phyloP scores from a whole-genome alignment of 495 filamentous ascomycete genomes.

The Echria macrotheca region DNA sequence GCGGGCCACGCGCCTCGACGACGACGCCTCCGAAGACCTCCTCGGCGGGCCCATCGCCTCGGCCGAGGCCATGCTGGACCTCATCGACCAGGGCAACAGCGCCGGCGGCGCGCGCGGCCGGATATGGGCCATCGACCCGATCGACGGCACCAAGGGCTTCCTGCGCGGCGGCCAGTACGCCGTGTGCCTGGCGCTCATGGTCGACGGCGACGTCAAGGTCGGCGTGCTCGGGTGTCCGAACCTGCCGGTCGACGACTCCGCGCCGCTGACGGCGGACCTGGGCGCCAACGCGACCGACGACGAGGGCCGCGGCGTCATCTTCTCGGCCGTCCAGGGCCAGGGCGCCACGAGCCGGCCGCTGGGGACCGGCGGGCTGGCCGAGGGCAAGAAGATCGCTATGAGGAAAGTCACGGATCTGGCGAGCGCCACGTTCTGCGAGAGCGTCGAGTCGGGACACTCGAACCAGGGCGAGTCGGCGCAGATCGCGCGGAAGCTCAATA shows the following conservation, averaged over 20 bases:
- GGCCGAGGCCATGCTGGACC: slow-evolving; percentile 71
- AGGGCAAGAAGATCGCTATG: slow-evolving; percentile 69
- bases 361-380: slow-evolving; percentile 49
- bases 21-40: slow-evolving; percentile 51
- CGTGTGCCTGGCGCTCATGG: slow-evolving; percentile 85
- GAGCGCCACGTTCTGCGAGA: slow-evolving; percentile 87
- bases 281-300: slow-evolving; percentile 63
- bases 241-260: slow-evolving; percentile 74
- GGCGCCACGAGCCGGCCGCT: slow-evolving; percentile 76
- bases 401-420: slow-evolving; percentile 64
- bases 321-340: slow-evolving; percentile 69
- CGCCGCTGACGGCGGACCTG: slow-evolving; percentile 58
- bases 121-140: slow-evolving; percentile 95
- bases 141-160: slow-evolving; percentile 97
- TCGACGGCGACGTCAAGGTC: slow-evolving; percentile 90
- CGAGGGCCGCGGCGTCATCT: slow-evolving; percentile 70
- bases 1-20: slow-evolving; percentile 62
- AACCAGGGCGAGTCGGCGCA: slow-evolving; percentile 77
- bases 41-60: slow-evolving; percentile 68
- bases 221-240: slow-evolving; percentile 94
- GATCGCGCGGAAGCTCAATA: slow-evolving; percentile 79
- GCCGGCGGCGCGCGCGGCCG: slow-evolving; percentile 72
- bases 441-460: slow-evolving; percentile 87
- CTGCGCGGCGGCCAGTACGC: slow-evolving; percentile 96
- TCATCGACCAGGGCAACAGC: slow-evolving; percentile 80